Conservation (phyloP, 495 filamentous ascomycete genomes). For the Penicillium tannophilum region DNA sequence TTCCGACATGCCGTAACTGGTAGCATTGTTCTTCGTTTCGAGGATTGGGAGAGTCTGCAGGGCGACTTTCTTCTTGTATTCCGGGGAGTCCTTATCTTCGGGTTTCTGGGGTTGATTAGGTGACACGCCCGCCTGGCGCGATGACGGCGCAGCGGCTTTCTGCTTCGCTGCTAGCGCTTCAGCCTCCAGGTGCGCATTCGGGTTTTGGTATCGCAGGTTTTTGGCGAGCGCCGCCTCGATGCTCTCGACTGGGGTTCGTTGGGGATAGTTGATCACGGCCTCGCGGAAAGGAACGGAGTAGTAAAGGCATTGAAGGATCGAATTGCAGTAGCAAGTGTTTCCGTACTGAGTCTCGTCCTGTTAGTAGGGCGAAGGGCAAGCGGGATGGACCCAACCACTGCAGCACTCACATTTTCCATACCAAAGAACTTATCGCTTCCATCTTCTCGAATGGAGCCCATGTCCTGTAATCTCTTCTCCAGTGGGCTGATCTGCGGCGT, state of each 20-base stretch:
- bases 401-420: constrained; percentile 84
- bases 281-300: constrained; percentile 95
- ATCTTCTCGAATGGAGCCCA: constrained; percentile 76
- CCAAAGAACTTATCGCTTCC: constrained; percentile 99
- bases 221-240: constrained; percentile 49
- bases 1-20: constrained; percentile 88
- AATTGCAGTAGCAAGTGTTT: constrained; percentile 98
- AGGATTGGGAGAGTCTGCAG: constrained; percentile 84
- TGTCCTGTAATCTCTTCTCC: constrained; percentile 79
- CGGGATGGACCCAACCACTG: constrained; percentile 1
- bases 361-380: background rate
- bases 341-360: constrained; percentile 66
- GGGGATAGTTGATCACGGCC: constrained; percentile 89
- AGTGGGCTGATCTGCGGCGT: constrained; percentile 71
- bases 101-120: constrained; percentile 67
- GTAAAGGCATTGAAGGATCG: constrained; percentile 94
- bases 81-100: constrained; percentile 79
- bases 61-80: constrained; percentile 96
- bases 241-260: constrained; percentile 58
- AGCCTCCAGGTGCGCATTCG: constrained; percentile 42
- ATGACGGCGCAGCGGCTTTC: constrained; percentile 39
- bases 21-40: constrained; percentile 75
- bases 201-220: constrained; percentile 50
- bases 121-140: constrained; percentile 51
- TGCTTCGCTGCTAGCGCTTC: constrained; percentile 49